Evolutionary conservation across 23 red algal genomes (phyloP), one percentile per base, ranked within the genome.

Genomic region (Gracilaria caudata): DNA sequence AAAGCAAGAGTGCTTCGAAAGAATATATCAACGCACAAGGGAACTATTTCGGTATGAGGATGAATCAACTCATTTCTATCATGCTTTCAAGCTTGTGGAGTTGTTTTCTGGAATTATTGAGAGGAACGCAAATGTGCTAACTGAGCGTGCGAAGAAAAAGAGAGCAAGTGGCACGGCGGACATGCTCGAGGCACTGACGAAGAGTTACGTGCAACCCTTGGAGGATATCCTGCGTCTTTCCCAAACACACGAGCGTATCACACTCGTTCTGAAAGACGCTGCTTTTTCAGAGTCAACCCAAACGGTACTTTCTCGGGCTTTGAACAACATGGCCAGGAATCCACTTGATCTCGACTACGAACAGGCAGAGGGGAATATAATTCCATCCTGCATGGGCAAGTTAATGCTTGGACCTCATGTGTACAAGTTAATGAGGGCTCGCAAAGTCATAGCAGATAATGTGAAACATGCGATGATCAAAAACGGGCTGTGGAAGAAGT

Each of bases 1-100:
- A 0, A 75, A 75, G 40, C 39, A 47, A 34, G 26, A 9, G 21
- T 28, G 70, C 70, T 75, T 75, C 43, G 19, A 38, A 38, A 75
- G 70, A 49, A 75, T 75, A 75, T 75, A 46, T 49, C 70, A 75
- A 75, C 70, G 70, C 7, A 75, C 70, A 47, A 75, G 70, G 26
- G 70, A 75, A 38, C 19, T 75, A 21, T 75, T 38, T 19, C 28
- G 38, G 21, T 75, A 46, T 49, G 43, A 75, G 21, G 70, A 75
- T 21, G 70, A 75, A 30, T 49, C 70, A 19, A 16, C 7, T 29
- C 70, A 75, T 49, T 75, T 75, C 49, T 75, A 75, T 49, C 37
- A 75, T n/a, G 70, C 70, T 4, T 75, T 28, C 32, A 75, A 75
- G 37, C 70, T 75, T 21, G 70, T 75, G 37, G 70, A 75, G 8